These are phyloP conservation scores for Phytophthora constricta DNA, from an alignment of 352 stramenopile genomes.

Conservation along the genomic window DNA sequence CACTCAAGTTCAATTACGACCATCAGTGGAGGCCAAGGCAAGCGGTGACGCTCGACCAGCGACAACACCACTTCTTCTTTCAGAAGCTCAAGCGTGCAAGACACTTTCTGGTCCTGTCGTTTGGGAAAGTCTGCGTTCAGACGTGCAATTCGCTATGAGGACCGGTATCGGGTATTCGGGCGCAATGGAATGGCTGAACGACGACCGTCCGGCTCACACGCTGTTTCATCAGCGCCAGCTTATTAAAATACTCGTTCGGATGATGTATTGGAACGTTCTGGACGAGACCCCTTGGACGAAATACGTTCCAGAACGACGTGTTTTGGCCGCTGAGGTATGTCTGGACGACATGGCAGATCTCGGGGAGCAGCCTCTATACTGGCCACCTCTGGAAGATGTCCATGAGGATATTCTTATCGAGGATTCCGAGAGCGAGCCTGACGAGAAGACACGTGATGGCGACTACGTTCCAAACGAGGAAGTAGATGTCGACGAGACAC, in stretches of 20 bases:
- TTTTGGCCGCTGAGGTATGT: background rate
- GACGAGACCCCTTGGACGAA: background rate
- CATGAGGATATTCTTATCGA: background rate
- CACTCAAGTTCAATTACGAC: too few relatives aligned
- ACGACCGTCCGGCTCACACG: background rate
- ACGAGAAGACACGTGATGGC: too few relatives aligned
- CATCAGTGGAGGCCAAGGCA: too few relatives aligned
- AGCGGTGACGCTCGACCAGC: too few relatives aligned
- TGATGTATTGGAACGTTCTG: slow-evolving; percentile 7
- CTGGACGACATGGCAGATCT: background rate
- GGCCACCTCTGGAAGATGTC: background rate
- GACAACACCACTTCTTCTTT: background rate
- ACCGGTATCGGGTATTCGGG: background rate
- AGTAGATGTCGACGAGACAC: too few relatives aligned
- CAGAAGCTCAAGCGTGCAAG: background rate
- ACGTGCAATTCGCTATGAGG: background rate
- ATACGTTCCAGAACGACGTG: background rate
- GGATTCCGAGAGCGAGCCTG: background rate
- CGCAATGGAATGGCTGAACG: background rate
- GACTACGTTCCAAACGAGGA: too few relatives aligned
- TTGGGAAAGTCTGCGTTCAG: background rate
- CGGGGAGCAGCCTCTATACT: background rate
- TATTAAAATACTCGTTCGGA: background rate
- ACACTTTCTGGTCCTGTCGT: background rate
- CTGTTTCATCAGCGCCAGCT: background rate